Evolutionary conservation across 352 stramenopile species (phyloP).

Genomic region (Achlya hypogyna): DNA sequence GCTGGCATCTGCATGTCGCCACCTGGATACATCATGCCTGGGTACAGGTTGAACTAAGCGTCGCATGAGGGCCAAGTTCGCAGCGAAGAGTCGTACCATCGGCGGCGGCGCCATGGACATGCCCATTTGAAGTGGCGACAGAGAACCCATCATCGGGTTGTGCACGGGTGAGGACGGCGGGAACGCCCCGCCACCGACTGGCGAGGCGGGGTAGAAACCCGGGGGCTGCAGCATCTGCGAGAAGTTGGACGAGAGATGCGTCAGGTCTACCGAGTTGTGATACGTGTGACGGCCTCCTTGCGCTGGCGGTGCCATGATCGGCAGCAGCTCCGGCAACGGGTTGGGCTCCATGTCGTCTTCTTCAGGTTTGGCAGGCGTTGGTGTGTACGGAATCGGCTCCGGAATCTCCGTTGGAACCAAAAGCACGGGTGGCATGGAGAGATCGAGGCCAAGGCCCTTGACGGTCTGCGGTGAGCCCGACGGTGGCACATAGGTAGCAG

Average conservation of each 20-base stretch:
- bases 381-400: constrained; percentile 17
- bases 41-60: neutral
- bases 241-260: constrained; percentile 13
- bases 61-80: neutral
- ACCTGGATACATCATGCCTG: constrained; percentile 3
- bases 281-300: neutral
- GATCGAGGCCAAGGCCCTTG: constrained; percentile 7
- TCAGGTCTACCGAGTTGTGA: constrained; percentile 14
- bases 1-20: neutral
- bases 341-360: constrained; percentile 14
- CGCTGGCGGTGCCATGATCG: neutral
- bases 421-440: constrained; percentile 2
- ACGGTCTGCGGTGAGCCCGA: neutral
- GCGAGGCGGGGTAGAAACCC: neutral
- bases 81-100: neutral
- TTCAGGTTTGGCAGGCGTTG: neutral
- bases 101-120: constrained; percentile 2
- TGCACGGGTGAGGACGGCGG: neutral
- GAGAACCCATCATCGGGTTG: constrained; percentile 13
- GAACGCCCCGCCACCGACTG: neutral
- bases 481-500: constrained; percentile 14
- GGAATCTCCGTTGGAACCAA: neutral
- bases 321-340: constrained; percentile 10
- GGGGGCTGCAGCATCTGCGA: neutral
- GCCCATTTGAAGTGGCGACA: constrained; percentile 1